Base-by-base conservation (phyloP, 345 rosid genomes). In the Durio zibethinus region DNA sequence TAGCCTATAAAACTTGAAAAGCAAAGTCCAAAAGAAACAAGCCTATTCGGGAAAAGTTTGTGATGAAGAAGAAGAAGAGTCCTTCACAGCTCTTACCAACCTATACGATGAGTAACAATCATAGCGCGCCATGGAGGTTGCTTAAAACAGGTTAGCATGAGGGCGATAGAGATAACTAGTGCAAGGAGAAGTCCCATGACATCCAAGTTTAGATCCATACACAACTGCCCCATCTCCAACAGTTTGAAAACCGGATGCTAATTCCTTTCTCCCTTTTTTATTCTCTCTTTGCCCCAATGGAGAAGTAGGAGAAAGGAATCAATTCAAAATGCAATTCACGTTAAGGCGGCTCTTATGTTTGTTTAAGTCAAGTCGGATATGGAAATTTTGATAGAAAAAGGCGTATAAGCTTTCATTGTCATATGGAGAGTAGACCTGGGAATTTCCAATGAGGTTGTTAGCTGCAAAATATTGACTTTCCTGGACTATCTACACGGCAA, bases 121-220 rank as follows among this genome's bases (percentile, higher is more conserved):
- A 69, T 29, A 65, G 57, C 23, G 0, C 29, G 31, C 2, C 21
- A 40, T 2, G 57, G 73, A 8, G 73, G 73, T 69, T 47, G 73
- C 3, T 10, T 47, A 57, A 69, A 15, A 33, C 73, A 69, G 73
- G 73, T 15, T 0, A 69, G 38, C 73, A 69, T 7, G 25, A 69
- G 57, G 21, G 73, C 21, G 73, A 69, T 16, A 20, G 57, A 40
- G 42, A 69, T 47, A 47, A 27, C 40, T 2, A 69, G 40, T 27
- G 73, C 73, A 9, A 69, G 73, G 23, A 69, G 2, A 69, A 69
- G 73, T 47, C 73, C 73, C 25, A 18, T 69, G 15, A 69, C 10
- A 16, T 69, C 73, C 15, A 69, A 11, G 73, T 29, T 69, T 1
- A 69, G 15, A 0, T 69, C 57, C 47, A 69, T 69, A 40, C 73